Evolutionary conservation across 1,284 basidiomycete genomes (phyloP), one percentile per base, ranked within the genome.

Genomic region (Rhodotorula sp.): DNA sequence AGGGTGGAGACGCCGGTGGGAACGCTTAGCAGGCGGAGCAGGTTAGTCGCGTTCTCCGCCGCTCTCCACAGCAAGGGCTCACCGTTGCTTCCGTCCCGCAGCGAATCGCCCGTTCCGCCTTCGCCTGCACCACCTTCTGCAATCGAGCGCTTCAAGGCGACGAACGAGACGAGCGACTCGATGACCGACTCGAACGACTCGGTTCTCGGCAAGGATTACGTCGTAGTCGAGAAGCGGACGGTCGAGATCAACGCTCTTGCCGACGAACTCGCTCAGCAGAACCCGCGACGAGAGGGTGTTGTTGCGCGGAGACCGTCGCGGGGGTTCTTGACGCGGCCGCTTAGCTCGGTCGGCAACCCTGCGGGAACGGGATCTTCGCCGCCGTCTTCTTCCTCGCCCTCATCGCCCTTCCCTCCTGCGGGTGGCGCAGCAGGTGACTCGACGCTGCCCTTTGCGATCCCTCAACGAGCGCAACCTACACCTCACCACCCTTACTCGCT

Each of bases 171-270:
- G 51, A 44, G 58, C 55, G 32, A 62, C 59, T 68, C 68, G 32
- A 62, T 73, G 67, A 54, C 68, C 39, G 62, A 72, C 46, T 71
- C 71, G 62, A 78, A 76, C 54, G 77, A 78, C 44, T 77, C 77
- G 61, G 74, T 80, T n/a, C 74, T 81, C 8, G 80, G 80, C 1
- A 77, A 77, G 36, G 84, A 85, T 61, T 86, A 85, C 74, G 84
- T 85, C 8, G 82, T 86, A 47, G 82, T 86, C 20, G 84, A 86
- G 78, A 86, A 85, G 78, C 79, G 83, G 46, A 84, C 82, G 4
- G 84, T 85, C 19, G 84, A 86, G 77, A 83, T 85, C 72, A 85
- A 85, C 66, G 82, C 83, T 15, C 77, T 85, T 19, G 85, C 84
- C 8, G 85, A 85, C 76, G 81, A 83, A 68, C 77, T 83, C 22